Percentiles rank a stretch among this genome's conserved stretches.
Conservation (phyloP, 2,329 filamentous ascomycete species). For the Domatiomyces catenatus region DNA sequence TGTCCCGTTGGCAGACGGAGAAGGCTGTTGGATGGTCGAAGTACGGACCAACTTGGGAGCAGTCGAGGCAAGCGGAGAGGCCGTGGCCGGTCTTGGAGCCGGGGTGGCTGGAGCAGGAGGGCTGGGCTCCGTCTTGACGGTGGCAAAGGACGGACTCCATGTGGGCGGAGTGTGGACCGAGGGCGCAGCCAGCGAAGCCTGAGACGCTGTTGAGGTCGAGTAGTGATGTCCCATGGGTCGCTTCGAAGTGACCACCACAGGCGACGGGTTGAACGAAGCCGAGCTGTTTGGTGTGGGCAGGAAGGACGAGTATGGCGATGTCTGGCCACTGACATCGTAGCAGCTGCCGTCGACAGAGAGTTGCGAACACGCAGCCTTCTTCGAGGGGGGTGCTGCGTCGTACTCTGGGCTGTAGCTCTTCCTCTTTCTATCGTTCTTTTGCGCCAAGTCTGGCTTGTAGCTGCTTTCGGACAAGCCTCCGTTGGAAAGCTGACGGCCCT, state of each 20-base stretch:
- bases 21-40: slow-evolving; percentile 47
- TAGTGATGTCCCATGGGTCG: slow-evolving; percentile 29
- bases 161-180: slow-evolving; percentile 31
- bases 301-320: slow-evolving; percentile 34
- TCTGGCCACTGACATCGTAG: slow-evolving; percentile 31
- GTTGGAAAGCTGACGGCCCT: not conserved
- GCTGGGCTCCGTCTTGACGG: slow-evolving; percentile 30
- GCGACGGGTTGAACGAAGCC: slow-evolving; percentile 26
- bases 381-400: slow-evolving; percentile 31
- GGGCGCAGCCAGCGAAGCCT: slow-evolving; percentile 32
- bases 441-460: not conserved
- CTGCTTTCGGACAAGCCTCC: not conserved
- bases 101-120: slow-evolving; percentile 27
- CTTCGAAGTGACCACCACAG: slow-evolving; percentile 25
- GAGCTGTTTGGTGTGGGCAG: slow-evolving; percentile 33
- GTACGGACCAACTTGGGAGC: slow-evolving; percentile 52
- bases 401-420: slow-evolving; percentile 30
- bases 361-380: slow-evolving; percentile 33
- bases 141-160: slow-evolving; percentile 34
- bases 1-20: slow-evolving; percentile 31
- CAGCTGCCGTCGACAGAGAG: slow-evolving; percentile 33
- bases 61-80: slow-evolving; percentile 30
- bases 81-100: slow-evolving; percentile 23
- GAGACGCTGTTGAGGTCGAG: slow-evolving; percentile 26
- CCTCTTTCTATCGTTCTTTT: slow-evolving; percentile 7